Base-by-base conservation (phyloP, 2,329 filamentous ascomycete genomes). In the Exophiala sp. region DNA sequence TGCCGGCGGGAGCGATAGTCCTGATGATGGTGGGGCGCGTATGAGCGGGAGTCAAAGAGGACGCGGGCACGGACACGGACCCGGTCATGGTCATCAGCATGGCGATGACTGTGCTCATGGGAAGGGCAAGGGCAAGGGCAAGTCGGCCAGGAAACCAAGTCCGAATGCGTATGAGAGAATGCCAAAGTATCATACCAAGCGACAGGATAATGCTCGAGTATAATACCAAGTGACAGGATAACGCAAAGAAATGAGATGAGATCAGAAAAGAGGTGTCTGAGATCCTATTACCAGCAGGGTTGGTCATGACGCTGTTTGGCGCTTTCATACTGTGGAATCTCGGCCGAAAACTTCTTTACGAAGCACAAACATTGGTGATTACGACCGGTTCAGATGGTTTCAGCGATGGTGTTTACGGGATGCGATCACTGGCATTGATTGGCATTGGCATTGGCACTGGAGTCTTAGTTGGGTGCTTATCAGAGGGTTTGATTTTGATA, bases 131-230 rank as follows among this genome's bases (percentile, higher is more conserved):
- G 54, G 46, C 18, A 64, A 61, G 40, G 60, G 59, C 34, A 54
- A 65, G 63, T 57, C 39, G 23, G 43, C 52, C 49, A 58, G 59
- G 41, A 70, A 64, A 50, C 66, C 66, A 14, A 70, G 68, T 55
- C 69, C 70, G 5, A 74, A 74, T 63, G 71, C 71, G 6, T 74
- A 74, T 55, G 71, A 74, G 57, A 70, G 66, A 48, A 68, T 72
- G 63, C 70, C 71, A 3, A 70, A 64, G 42, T 59, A 60, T n/a
- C n/a, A 50, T 35, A 47, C 52, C 14, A 56, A 37, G 11, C 34
- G 53, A 27, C 43, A 38, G 27, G 45, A 42, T 18, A 14, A 16
- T 18, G 14, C 8, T n/a, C n/a, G n/a, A n/a, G n/a, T n/a, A n/a
- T 24, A 44, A 50, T 35, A 47, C 52, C 14, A 56, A 37, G 11